These are phyloP conservation scores for Auxenochlorella protothecoides DNA, from an alignment of 139 green algal species.

Conservation along the genomic window DNA sequence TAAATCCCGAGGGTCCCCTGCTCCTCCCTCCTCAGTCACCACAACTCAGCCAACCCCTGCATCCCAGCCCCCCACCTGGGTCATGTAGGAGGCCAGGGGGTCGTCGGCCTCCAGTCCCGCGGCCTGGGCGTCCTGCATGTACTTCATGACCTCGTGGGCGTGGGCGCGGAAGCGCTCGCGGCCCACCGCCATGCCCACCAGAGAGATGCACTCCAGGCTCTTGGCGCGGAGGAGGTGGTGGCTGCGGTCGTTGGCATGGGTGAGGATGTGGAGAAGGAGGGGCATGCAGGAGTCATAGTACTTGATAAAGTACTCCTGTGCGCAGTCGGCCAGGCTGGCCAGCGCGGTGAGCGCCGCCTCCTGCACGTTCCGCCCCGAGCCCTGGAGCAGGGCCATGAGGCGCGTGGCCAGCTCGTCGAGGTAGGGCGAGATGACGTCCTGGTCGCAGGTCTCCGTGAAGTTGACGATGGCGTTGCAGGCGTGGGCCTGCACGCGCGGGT, in stretches of 20 bases:
- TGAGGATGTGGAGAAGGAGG: slow-evolving; percentile 78
- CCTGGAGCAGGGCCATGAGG: slow-evolving; percentile 76
- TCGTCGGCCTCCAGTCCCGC: slow-evolving; percentile 55
- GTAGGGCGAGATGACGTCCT: slow-evolving; percentile 79
- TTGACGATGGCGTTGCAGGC: slow-evolving; percentile 91
- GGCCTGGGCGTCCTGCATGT: slow-evolving; percentile 70
- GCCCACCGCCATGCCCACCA: slow-evolving; percentile 97
- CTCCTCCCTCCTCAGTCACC: background rate
- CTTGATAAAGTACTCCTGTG: slow-evolving; percentile 74
- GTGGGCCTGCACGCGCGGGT: slow-evolving; percentile 90
- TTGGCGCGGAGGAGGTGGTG: slow-evolving; percentile 84
- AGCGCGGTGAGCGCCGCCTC: slow-evolving; percentile 92
- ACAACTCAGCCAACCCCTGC: background rate
- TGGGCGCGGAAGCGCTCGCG: slow-evolving; percentile 80
- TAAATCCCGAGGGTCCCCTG: no score
- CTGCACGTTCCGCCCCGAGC: slow-evolving; percentile 63
- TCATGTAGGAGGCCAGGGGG: slow-evolving; percentile 61
- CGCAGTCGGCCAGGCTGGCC: slow-evolving; percentile 83
- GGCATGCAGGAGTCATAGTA: slow-evolving; percentile 65
- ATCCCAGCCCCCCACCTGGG: slow-evolving; percentile 47
- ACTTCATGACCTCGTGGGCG: slow-evolving; percentile 75
- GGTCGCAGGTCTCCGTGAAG: slow-evolving; percentile 84
- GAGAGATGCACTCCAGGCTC: slow-evolving; percentile 90
- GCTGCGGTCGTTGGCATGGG: slow-evolving; percentile 11
- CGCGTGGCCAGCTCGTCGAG: slow-evolving; percentile 84